phyloP scores from a whole-genome alignment of 345 rosid species.

The Salix viminalis region DNA sequence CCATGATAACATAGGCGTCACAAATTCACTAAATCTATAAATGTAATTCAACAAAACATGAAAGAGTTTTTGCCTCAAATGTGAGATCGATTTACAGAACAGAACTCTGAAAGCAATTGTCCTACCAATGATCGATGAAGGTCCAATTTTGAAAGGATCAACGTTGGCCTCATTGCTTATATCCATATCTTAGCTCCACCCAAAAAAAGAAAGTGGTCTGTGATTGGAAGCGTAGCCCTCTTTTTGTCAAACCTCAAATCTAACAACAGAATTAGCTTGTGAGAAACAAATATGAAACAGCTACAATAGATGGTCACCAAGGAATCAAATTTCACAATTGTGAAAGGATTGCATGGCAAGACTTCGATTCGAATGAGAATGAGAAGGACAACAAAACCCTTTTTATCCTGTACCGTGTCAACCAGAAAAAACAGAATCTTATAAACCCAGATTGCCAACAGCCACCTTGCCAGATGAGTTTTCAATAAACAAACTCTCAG shows the following conservation, averaged over 20 bases:
- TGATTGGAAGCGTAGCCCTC: background rate
- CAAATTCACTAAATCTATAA: slow-evolving; percentile 35
- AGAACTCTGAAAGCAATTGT: slow-evolving; percentile 81
- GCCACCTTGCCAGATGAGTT: background rate
- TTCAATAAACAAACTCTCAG: background rate
- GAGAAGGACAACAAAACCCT: slow-evolving; percentile 1
- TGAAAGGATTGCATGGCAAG: background rate
- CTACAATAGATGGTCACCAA: background rate
- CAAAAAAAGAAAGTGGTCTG: background rate
- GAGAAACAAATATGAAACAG: background rate
- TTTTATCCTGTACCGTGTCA: background rate
- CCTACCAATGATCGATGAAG: slow-evolving; percentile 74
- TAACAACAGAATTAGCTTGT: background rate
- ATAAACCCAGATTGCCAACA: background rate
- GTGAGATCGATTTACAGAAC: slow-evolving; percentile 69
- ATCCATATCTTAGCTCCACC: slow-evolving; percentile 49
- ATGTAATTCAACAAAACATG: slow-evolving; percentile 37
- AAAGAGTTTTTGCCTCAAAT: slow-evolving; percentile 51
- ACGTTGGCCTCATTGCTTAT: slow-evolving; percentile 84
- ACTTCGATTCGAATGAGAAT: background rate
- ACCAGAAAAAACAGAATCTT: background rate
- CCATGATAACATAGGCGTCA: slow-evolving; percentile 66
- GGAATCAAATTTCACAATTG: background rate
- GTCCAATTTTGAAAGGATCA: slow-evolving; percentile 83
- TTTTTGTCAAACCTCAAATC: background rate